Evolutionary conservation across 345 rosid genomes (phyloP), one percentile per base, ranked within the genome.

Genomic region (Turnera subulata): DNA sequence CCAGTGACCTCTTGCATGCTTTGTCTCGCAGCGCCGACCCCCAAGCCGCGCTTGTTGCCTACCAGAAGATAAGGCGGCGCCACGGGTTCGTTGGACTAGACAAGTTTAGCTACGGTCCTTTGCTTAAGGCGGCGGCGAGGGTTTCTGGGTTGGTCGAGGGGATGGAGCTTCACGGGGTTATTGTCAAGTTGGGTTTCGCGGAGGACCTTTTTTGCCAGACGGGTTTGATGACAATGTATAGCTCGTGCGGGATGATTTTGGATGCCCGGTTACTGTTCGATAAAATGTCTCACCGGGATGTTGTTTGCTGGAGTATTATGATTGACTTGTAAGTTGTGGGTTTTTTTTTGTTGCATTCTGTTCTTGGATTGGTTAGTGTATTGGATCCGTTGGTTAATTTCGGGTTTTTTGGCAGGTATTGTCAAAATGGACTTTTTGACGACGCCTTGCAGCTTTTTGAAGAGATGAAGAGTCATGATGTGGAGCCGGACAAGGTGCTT

Each of bases 161-260:
- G 38, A 76, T 61, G 69, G 78, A 79, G 75, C 35, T 83, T 61
- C 88, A 85, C 33, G 89, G 89, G 45, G 53, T 76, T 53, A 74
- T 70, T 5, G 58, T 63, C 4, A 83, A 80, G 79, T 47, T 54
- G 24, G 84, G 83, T 5, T 64, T 78, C 39, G 66, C 73, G 20
- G 66, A 72, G 0, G 89, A 84, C 73, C 83, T 79, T 3, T 82
- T 84, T 65, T 72, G 84, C 55, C 77, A 81, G 67, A 83, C 86
- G 50, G 71, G 67, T 58, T 62, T 84, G 59, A 29, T 76, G 19
- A 66, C 72, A 0, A 20, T 81, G 80, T 83, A 85, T 16, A 57
- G 66, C 0, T 64, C 63, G 3, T 83, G 81, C 42, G 78, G 77
- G 8, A 56, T 61, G 57, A 55, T 80, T 39, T 17, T 5, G 11